phyloP scores from a whole-genome alignment of 257 asterid genomes.

The Mentha longifolia region DNA sequence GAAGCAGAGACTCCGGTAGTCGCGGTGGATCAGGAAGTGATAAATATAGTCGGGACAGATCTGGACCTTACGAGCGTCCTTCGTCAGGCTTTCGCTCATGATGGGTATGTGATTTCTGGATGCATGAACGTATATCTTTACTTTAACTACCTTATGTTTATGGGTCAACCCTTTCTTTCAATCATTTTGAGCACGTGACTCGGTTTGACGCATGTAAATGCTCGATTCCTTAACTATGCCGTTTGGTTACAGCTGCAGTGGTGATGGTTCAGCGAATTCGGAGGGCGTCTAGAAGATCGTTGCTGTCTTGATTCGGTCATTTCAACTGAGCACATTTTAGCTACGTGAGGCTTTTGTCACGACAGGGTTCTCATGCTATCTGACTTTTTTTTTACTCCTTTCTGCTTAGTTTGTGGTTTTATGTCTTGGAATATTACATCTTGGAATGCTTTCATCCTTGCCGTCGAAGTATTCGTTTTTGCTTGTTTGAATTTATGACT shows the following conservation, averaged over 20 bases:
- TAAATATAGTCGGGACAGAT: conserved; percentile 74
- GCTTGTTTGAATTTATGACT: conserved; percentile 21
- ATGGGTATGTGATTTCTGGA: conserved; percentile 20
- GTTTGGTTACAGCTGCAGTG: conserved; percentile 22
- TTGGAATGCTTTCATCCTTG: conserved; percentile 31
- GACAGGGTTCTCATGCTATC: conserved; percentile 30
- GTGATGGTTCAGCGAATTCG: conserved; percentile 8
- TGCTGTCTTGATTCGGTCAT: conserved; percentile 26
- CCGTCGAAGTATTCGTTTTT: conserved; percentile 25
- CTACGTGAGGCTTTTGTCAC: conserved; percentile 32
- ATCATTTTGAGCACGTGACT: not conserved
- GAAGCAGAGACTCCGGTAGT: conserved; percentile 59
- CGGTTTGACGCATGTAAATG: not conserved
- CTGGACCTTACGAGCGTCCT: conserved; percentile 93
- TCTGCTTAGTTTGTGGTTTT: conserved; percentile 35
- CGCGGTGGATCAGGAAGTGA: conserved; percentile 72
- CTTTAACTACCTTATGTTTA: too few species aligned
- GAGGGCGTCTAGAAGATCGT: conserved; percentile 31
- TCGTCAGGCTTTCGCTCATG: conserved; percentile 52
- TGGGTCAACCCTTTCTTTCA: not conserved
- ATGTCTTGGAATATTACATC: conserved; percentile 23
- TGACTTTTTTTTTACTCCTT: not conserved
- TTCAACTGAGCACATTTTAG: conserved; percentile 21
- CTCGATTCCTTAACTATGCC: not conserved
- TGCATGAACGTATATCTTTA: too few species aligned